Conservation (phyloP, 2,329 filamentous ascomycete genomes). For the Aspergillus japonicus region DNA sequence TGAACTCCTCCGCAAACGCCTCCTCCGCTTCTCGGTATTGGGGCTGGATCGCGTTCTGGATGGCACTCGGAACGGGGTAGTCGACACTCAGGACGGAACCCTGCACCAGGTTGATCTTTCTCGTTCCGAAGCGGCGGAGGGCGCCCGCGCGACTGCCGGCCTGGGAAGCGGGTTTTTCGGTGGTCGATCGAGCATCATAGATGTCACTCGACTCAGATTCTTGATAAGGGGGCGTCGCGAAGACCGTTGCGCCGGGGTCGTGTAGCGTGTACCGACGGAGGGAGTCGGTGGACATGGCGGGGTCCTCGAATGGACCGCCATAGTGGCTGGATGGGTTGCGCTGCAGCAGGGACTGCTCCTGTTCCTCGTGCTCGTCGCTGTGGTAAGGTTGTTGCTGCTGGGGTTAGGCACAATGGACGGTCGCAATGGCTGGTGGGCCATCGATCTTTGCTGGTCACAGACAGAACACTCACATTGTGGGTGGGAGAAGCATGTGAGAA, state of each 20-base stretch:
- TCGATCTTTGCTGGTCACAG: not conserved
- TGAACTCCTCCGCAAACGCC: constrained; percentile 84
- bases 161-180: constrained; percentile 21
- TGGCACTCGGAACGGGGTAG: constrained; percentile 94
- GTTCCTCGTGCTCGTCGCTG: constrained; percentile 13
- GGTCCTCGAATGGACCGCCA: constrained; percentile 49
- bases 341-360: constrained; percentile 28
- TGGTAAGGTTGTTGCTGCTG: constrained; percentile 1
- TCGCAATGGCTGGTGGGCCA: not conserved
- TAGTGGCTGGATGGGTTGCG: constrained; percentile 43
- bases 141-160: constrained; percentile 17
- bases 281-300: constrained; percentile 40
- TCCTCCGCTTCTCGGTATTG: constrained; percentile 86
- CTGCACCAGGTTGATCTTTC: constrained; percentile 97
- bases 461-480: not conserved
- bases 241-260: constrained; percentile 57
- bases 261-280: constrained; percentile 34
- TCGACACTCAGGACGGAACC: constrained; percentile 94
- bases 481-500: constrained; percentile 10
- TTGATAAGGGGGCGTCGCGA: constrained; percentile 49
- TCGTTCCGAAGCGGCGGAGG: constrained; percentile 86
- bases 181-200: constrained; percentile 38
- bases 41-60: constrained; percentile 91
- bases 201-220: constrained; percentile 54
- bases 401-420: not conserved